A percentile compares a stretch with the other conserved stretches of the same genome.
Conservation (phyloP, 192 early-diverging fungal genomes). For the Phycomyces blakesleeanus region DNA sequence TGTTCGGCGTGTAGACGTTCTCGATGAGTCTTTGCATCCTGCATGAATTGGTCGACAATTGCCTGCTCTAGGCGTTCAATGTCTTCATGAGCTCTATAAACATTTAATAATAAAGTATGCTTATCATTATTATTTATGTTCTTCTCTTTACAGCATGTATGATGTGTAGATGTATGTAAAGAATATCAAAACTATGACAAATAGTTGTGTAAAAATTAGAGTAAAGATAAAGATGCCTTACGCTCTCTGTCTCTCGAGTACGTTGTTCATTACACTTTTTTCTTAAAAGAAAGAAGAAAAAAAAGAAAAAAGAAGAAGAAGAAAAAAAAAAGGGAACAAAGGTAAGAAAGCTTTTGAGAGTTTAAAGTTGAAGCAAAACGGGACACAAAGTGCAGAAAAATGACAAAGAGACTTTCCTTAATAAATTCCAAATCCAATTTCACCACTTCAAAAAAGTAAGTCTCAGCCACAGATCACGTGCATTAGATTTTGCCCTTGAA, state of each 20-base stretch:
- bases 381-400: too few relatives aligned
- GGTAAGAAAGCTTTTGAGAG: too few relatives aligned
- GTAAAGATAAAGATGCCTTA: conserved; percentile 5
- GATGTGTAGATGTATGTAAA: too few relatives aligned
- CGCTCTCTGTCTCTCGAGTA: conserved; percentile 69
- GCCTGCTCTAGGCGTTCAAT: conserved; percentile 91
- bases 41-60: conserved; percentile 74
- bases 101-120: too few relatives aligned
- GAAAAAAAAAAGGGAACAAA: not conserved
- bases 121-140: conserved; percentile 12
- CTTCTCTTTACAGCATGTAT: not conserved
- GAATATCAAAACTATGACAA: too few relatives aligned
- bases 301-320: not conserved
- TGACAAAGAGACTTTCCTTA: too few relatives aligned
- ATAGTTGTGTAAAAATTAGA: too few relatives aligned
- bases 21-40: conserved; percentile 74
- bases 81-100: conserved; percentile 76
- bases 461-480: conserved; percentile 4
- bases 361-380: too few relatives aligned
- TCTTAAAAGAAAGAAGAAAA: not conserved
- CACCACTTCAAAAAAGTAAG: not conserved
- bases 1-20: conserved; percentile 82
- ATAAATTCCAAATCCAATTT: too few relatives aligned
- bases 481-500: not conserved
- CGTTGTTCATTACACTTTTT: conserved; percentile 50